These are phyloP conservation scores for Trypanosoma scelopori DNA, from an alignment of 208 protist species.

Conservation along the genomic window DNA sequence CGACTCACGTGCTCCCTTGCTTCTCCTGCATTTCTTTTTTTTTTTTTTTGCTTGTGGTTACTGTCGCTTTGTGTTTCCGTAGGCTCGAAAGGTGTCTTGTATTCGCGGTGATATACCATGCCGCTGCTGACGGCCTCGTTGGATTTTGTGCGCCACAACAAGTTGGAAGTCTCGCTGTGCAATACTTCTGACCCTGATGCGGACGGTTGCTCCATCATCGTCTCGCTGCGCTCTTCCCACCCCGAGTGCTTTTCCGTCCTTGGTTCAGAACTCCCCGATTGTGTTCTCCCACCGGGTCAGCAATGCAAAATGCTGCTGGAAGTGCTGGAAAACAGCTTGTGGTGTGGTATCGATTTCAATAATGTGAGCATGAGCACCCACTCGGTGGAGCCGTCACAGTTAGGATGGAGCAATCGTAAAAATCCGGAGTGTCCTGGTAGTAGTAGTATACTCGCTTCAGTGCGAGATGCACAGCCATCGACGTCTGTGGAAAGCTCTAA, in stretches of 20 bases:
- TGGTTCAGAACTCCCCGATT: conserved; percentile 41
- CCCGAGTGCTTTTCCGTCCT: conserved; percentile 47
- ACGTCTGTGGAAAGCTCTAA: too few relatives aligned
- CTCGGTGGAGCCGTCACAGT: too few relatives aligned
- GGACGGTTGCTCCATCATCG: conserved; percentile 38
- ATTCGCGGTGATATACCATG: not conserved
- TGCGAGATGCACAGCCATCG: too few relatives aligned
- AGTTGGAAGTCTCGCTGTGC: conserved; percentile 5
- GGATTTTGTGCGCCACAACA: not conserved
- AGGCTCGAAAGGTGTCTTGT: not conserved
- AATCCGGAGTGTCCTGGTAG: too few relatives aligned
- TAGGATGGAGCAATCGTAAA: too few relatives aligned
- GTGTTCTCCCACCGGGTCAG: conserved; percentile 53
- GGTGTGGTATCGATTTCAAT: too few relatives aligned
- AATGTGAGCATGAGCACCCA: too few relatives aligned
- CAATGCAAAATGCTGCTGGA: conserved; percentile 31
- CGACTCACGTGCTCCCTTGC: too few relatives aligned
- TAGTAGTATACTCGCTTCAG: too few relatives aligned
- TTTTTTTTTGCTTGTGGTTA: conserved; percentile 16
- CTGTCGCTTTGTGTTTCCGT: too few relatives aligned
- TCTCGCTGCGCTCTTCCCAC: conserved; percentile 67
- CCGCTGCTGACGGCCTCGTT: not conserved
- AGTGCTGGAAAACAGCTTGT: conserved; percentile 5
- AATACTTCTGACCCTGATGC: not conserved
- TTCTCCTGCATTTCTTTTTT: conserved; percentile 6